phyloP scores from a whole-genome alignment of 495 filamentous ascomycete genomes.

The Penicillium paxilli region DNA sequence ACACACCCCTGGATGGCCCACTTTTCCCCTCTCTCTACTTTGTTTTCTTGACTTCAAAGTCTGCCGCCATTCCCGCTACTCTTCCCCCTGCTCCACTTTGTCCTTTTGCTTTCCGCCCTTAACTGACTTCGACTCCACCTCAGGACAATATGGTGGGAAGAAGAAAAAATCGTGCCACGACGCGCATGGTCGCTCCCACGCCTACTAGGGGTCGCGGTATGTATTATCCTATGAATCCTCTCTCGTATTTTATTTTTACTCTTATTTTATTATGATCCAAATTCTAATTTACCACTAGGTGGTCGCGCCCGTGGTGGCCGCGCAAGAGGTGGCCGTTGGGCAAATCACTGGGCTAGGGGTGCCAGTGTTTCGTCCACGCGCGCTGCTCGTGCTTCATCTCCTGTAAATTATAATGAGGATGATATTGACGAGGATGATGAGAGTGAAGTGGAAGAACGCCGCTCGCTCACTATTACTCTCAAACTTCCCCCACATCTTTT shows the following conservation, averaged over 20 bases:
- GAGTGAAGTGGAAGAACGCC: background rate
- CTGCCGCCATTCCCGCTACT: background rate
- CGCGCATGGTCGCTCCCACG: background rate
- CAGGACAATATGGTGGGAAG: background rate
- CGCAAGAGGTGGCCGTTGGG: constrained; percentile 24
- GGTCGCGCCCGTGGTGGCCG: constrained; percentile 10
- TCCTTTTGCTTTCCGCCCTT: background rate
- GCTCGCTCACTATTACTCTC: constrained; percentile 22
- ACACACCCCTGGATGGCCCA: no score
- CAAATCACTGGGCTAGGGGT: constrained; percentile 11
- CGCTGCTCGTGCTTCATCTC: background rate
- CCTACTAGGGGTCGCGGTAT: background rate
- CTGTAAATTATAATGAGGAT: background rate
- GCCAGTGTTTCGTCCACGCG: constrained; percentile 7
- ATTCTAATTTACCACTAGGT: background rate
- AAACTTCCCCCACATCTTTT: constrained; percentile 9
- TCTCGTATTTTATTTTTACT: background rate
- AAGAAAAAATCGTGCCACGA: background rate
- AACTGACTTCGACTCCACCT: background rate
- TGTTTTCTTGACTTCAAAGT: background rate
- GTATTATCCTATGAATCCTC: background rate
- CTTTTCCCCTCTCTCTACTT: background rate
- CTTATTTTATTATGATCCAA: background rate
- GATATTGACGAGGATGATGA: background rate
- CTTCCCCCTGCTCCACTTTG: background rate